Percentiles rank a stretch among this genome's conserved stretches.
These are phyloP conservation scores for Xerocomus spinulosus DNA, from an alignment of 768 basidiomycete species.

Conservation along the genomic window DNA sequence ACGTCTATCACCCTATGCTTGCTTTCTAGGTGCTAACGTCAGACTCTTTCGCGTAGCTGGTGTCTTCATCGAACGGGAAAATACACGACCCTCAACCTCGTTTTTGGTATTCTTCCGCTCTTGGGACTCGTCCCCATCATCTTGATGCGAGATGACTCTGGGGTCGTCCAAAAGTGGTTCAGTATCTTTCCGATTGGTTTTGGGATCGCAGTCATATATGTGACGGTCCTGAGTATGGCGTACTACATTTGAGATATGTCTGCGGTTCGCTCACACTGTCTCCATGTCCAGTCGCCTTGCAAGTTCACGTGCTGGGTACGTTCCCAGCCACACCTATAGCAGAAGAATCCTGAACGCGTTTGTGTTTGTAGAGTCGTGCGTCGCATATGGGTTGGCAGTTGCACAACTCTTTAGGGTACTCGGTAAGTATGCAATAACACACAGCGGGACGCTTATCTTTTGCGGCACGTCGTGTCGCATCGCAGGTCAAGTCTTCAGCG, in stretches of 20 bases:
- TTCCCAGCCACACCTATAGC: background rate
- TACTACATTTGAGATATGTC: background rate
- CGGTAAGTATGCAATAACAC: too few species aligned
- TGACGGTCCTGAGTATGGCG: slow-evolving; percentile 11
- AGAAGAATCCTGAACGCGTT: background rate
- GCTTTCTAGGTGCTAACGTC: too few species aligned
- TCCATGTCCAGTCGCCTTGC: slow-evolving; percentile 10
- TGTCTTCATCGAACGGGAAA: too few species aligned
- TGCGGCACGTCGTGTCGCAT: too few species aligned
- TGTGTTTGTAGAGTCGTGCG: slow-evolving; percentile 1
- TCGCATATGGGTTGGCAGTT: slow-evolving; percentile 2
- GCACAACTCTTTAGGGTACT: slow-evolving; percentile 11
- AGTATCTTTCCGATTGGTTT: slow-evolving; percentile 16
- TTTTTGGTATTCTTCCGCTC: too few species aligned
- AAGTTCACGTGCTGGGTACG: slow-evolving; percentile 8
- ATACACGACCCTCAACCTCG: too few species aligned
- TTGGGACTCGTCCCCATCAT: too few species aligned
- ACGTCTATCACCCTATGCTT: too few species aligned
- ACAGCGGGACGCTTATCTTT: too few species aligned
- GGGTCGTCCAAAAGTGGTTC: too few species aligned
- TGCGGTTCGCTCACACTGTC: background rate
- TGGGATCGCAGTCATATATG: slow-evolving; percentile 14
- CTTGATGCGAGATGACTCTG: too few species aligned
- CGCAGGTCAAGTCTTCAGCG: slow-evolving; percentile 9
- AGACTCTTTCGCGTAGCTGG: too few species aligned